These are phyloP conservation scores for Phytophthora ohioensis DNA, from an alignment of 352 stramenopile genomes.

Conservation along the genomic window DNA sequence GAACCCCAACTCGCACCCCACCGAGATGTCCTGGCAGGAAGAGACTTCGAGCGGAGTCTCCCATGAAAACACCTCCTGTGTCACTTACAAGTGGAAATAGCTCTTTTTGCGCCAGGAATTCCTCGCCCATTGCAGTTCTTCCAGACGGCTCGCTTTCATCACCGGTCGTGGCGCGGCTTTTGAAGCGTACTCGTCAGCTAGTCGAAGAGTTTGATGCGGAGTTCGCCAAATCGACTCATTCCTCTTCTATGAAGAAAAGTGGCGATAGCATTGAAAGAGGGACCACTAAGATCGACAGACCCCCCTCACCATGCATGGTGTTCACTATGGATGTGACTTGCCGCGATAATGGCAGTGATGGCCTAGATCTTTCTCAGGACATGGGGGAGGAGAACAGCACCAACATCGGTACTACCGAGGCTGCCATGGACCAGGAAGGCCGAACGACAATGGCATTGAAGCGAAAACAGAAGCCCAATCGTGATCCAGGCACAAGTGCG, in stretches of 20 bases:
- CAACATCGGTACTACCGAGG: background rate
- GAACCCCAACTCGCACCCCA: constrained; percentile 16
- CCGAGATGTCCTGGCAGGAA: constrained; percentile 11
- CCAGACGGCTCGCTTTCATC: constrained; percentile 30
- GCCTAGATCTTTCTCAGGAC: constrained; percentile 27
- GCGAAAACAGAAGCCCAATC: constrained; percentile 21
- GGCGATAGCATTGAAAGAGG: constrained; percentile 1
- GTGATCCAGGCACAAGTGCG: background rate
- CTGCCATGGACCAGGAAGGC: background rate
- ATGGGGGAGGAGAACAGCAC: background rate
- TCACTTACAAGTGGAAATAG: constrained; percentile 11
- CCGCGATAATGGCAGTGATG: constrained; percentile 25
- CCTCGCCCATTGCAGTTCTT: constrained; percentile 18
- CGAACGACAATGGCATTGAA: constrained; percentile 12
- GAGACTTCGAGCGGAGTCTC: background rate
- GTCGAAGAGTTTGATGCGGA: constrained; percentile 39
- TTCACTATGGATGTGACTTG: constrained; percentile 40
- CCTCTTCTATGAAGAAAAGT: constrained; percentile 7
- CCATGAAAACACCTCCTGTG: constrained; percentile 1
- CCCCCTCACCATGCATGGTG: constrained; percentile 16
- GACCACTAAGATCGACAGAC: background rate
- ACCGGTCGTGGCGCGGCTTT: constrained; percentile 32
- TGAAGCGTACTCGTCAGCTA: constrained; percentile 41
- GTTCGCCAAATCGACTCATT: constrained; percentile 16
- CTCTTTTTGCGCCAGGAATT: background rate